Conservation (phyloP, 1,284 basidiomycete genomes). For the Schizophyllum amplum region DNA sequence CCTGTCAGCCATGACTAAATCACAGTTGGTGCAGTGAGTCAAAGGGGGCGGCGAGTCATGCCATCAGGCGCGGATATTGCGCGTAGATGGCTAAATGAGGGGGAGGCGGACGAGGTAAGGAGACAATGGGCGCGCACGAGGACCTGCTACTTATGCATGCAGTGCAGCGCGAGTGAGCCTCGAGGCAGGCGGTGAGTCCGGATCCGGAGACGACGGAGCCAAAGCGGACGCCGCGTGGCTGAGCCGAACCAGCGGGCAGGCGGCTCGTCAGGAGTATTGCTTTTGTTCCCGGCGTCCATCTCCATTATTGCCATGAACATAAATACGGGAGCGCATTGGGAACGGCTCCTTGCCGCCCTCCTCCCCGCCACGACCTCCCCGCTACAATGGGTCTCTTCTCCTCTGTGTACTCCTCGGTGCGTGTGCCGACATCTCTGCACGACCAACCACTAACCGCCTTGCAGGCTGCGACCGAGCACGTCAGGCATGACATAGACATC, state of each 20-base stretch:
- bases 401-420: neutral
- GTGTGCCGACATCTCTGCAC: slow-evolving; percentile 16
- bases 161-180: neutral
- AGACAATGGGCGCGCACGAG: neutral
- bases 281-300: neutral
- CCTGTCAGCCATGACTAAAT: too few species aligned
- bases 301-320: neutral
- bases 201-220: neutral
- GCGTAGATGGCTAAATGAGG: neutral
- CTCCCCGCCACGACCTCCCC: neutral
- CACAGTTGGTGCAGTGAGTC: too few species aligned
- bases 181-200: neutral
- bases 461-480: neutral
- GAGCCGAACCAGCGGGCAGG: neutral
- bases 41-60: neutral
- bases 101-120: too few species aligned
- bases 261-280: neutral
- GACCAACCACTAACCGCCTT: slow-evolving; percentile 6
- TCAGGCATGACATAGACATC: neutral
- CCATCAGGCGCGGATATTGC: neutral
- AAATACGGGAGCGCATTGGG: neutral
- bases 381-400: neutral
- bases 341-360: neutral
- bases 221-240: neutral
- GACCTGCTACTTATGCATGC: too few species aligned